Evolutionary conservation across 2,329 filamentous ascomycete genomes (phyloP).

Genomic region (Cadophora malorum): DNA sequence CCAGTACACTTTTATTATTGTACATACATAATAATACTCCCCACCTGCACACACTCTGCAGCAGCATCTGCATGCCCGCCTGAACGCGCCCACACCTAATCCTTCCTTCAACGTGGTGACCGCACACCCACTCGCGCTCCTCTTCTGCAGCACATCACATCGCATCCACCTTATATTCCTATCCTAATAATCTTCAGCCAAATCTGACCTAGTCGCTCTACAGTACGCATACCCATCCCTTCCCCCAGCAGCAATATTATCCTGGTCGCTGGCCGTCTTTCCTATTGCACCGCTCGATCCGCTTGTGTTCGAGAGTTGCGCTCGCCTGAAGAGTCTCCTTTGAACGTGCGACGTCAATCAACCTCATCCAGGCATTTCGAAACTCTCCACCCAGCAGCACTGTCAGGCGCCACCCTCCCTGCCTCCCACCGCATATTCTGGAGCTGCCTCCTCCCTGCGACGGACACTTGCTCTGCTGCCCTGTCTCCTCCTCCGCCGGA

Average conservation of each 20-base stretch:
- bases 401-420: slow-evolving; percentile 13
- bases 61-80: slow-evolving; percentile 14
- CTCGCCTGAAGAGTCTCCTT: slow-evolving; percentile 35
- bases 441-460: slow-evolving; percentile 6
- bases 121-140: slow-evolving; percentile 16
- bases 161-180: neutral
- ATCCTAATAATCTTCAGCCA: slow-evolving; percentile 12
- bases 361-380: slow-evolving; percentile 40
- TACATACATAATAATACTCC: slow-evolving; percentile 26
- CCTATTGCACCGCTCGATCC: slow-evolving; percentile 34
- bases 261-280: slow-evolving; percentile 24
- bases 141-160: slow-evolving; percentile 15
- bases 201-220: neutral
- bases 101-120: slow-evolving; percentile 9
- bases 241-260: slow-evolving; percentile 2
- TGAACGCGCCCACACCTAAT: slow-evolving; percentile 8
- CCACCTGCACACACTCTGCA: slow-evolving; percentile 16
- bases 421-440: slow-evolving; percentile 22
- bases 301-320: slow-evolving; percentile 32
- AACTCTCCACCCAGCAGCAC: slow-evolving; percentile 32
- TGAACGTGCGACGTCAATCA: slow-evolving; percentile 44
- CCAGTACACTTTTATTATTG: slow-evolving; percentile 2
- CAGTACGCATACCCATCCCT: neutral
- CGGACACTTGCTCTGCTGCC: slow-evolving; percentile 1
- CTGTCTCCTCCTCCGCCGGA: neutral